Base-by-base conservation (phyloP, 1,284 basidiomycete species). In the Paramarasmius palmivorus region DNA sequence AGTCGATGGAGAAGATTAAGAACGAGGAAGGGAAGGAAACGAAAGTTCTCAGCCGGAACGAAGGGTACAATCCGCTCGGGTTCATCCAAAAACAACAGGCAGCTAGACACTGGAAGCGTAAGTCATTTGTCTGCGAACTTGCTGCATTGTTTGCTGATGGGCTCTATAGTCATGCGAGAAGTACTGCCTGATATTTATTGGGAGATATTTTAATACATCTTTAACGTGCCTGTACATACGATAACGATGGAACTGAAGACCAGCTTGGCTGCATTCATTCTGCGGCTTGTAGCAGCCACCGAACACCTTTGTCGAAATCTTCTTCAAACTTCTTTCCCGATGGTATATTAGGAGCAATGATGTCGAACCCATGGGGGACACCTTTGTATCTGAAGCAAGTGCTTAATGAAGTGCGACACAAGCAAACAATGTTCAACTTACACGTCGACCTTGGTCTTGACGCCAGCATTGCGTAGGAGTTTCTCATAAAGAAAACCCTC, bases 41-140 rank as follows among this genome's bases (percentile, higher is more conserved):
- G 23, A 39, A 45, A 40, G 52, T 89, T 22, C 61, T 92, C 52
- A 32, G 29, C 12, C 29, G 29, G 29, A 83, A 73, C 0, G 89
- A 92, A 67, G 63, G 63, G 34, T 68, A 77, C 37, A 90, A 90
- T 63, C 77, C 76, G 22, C 70, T 92, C 45, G 76, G 75, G 32
- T 74, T 78, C 35, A 79, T 87, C 71, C 88, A 90, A 66, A 70
- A 77, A 47, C 71, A 73, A 40, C 80, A 82, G 59, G 83, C 82
- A 1, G 59, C 82, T 42, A 77, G 84, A 47, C 92, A 93, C 60
- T 95, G 92, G 92, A 81, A 80, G 61, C 69, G 90, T 91, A 64
- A 63, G 86, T 76, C 12, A 5, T 47, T 32, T 49, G 48, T 26
- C 19, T 40, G 1, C 26, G n/a, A n/a, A n/a, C 17, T 39, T 55